A percentile compares a stretch with the other conserved stretches of the same genome.
These are phyloP conservation scores for Phytophthora litchii DNA, from an alignment of 352 stramenopile species.

Conservation along the genomic window DNA sequence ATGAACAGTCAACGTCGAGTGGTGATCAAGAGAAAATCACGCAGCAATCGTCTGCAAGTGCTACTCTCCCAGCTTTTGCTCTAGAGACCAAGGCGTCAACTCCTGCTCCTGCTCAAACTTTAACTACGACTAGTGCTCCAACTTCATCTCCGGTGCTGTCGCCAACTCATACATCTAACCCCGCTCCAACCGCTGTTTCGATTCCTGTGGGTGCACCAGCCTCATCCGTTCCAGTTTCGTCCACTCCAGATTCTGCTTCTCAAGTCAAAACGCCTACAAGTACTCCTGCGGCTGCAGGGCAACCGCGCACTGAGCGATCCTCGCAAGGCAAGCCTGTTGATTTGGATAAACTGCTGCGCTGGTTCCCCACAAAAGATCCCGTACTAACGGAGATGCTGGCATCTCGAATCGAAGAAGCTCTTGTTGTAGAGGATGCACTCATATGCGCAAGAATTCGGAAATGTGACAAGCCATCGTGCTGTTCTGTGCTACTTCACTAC, in stretches of 20 bases:
- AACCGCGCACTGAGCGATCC: neutral
- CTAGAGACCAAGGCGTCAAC: neutral
- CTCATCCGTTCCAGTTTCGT: neutral
- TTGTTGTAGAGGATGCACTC: conserved; percentile 48
- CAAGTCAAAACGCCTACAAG: neutral
- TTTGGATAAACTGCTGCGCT: conserved; percentile 38
- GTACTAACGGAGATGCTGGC: conserved; percentile 33
- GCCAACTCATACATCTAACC: neutral
- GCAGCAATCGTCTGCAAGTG: neutral
- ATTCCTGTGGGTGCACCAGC: conserved; percentile 1
- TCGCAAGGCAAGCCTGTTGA: conserved; percentile 18
- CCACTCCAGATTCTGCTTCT: conserved; percentile 1
- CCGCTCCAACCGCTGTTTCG: neutral
- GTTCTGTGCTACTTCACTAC: conserved; percentile 35
- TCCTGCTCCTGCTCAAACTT: neutral
- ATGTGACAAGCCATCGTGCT: conserved; percentile 35
- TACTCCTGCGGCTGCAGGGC: neutral
- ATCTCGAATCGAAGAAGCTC: conserved; percentile 30
- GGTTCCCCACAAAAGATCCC: conserved; percentile 37
- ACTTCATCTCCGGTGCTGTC: neutral
- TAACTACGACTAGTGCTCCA: neutral
- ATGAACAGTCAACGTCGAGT: conserved; percentile 1
- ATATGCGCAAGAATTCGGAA: conserved; percentile 41
- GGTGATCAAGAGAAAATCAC: conserved; percentile 8
- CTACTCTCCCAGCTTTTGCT: neutral